Percentiles rank a stretch among this genome's conserved stretches.
These are phyloP conservation scores for Plasmodium malariae DNA, from an alignment of 169 alveolate species.

Conservation along the genomic window DNA sequence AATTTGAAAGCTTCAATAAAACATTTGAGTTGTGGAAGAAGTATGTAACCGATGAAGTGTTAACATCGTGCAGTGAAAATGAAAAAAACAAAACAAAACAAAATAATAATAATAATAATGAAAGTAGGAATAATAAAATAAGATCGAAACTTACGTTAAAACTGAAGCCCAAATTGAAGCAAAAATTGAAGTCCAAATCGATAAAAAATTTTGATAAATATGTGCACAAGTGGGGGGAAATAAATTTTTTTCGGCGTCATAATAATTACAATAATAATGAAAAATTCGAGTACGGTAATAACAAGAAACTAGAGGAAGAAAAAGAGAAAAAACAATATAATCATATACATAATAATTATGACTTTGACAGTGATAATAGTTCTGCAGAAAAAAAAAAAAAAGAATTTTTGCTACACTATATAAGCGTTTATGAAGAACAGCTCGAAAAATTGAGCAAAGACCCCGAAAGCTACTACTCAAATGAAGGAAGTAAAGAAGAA, in stretches of 20 bases:
- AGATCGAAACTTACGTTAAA: not conserved
- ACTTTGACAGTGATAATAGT: too few species aligned
- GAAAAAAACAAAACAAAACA: not conserved
- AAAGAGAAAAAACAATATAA: too few species aligned
- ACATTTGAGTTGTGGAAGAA: conserved; percentile 56
- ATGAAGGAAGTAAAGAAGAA: not conserved
- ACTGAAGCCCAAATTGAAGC: not conserved
- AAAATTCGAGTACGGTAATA: too few species aligned
- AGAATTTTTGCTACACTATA: too few species aligned
- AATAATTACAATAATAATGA: too few species aligned
- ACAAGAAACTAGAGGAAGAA: too few species aligned
- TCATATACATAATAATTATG: too few species aligned
- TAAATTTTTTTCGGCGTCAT: too few species aligned
- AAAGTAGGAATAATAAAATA: not conserved
- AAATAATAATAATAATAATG: not conserved
- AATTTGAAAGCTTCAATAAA: conserved; percentile 2
- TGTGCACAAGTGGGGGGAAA: conserved; percentile 35
- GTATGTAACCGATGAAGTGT: conserved; percentile 28
- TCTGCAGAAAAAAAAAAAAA: not conserved
- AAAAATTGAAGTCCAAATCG: not conserved
- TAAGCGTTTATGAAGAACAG: conserved; percentile 18
- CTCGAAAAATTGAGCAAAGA: conserved; percentile 8
- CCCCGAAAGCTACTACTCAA: conserved; percentile 11
- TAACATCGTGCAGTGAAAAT: not conserved
- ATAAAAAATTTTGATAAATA: conserved; percentile 20